A percentile compares a stretch with the other conserved stretches of the same genome.
phyloP scores from a whole-genome alignment of 805 yeast genomes.

The Lachancea meyersii region DNA sequence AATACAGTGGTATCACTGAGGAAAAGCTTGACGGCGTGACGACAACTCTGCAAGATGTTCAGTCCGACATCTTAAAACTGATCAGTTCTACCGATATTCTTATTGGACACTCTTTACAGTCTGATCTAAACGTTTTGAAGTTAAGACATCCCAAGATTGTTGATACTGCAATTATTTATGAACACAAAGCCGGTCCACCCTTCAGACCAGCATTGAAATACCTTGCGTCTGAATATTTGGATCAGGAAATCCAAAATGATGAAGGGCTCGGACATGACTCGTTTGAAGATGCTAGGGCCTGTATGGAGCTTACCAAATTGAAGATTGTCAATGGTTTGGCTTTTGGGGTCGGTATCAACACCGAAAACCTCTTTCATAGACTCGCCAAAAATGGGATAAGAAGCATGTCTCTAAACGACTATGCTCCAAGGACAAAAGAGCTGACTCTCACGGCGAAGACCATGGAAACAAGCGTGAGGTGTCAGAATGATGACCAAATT shows the following conservation, averaged over 20 bases:
- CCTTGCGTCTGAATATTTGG: constrained; percentile 53
- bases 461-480: constrained; percentile 37
- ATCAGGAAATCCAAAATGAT: constrained; percentile 60
- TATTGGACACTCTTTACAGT: constrained; percentile 86
- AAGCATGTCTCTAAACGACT: constrained; percentile 34
- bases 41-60: constrained; percentile 63
- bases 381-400: constrained; percentile 26
- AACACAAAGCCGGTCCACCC: constrained; percentile 81
- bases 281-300: constrained; percentile 74
- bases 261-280: constrained; percentile 70
- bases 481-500: constrained; percentile 55
- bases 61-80: constrained; percentile 42
- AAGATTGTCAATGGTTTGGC: constrained; percentile 61
- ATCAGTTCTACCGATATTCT: constrained; percentile 59
- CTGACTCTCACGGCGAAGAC: constrained; percentile 21
- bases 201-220: constrained; percentile 70
- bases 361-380: constrained; percentile 39
- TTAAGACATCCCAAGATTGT: constrained; percentile 67
- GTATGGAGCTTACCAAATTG: constrained; percentile 66
- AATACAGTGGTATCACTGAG: constrained; percentile 80
- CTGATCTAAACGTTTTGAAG: constrained; percentile 67
- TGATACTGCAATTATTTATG: constrained; percentile 73
- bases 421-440: constrained; percentile 25
- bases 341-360: constrained; percentile 50
- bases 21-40: constrained; percentile 57